Base-by-base conservation (phyloP, 2,329 filamentous ascomycete species). In the Ampelomyces quisqualis region DNA sequence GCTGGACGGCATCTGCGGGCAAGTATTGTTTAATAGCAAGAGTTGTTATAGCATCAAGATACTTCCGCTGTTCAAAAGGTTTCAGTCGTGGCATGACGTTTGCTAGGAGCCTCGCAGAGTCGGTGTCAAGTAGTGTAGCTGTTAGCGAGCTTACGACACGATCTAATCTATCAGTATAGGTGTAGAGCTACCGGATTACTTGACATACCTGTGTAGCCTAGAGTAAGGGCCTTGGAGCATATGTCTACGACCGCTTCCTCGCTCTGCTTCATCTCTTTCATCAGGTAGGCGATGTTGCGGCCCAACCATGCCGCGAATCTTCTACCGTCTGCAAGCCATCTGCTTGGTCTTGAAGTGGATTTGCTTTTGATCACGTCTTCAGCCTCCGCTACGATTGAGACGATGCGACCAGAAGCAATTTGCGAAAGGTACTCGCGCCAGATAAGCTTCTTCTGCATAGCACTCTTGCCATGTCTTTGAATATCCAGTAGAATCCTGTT, bases 301-400 rank as follows among this genome's bases (percentile, higher is more conserved):
- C 82, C 85, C 26, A 95, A 67, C 90, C 90, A 95, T 20, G 69
- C 68, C 9, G 80, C 77, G 68, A 87, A 95, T 13, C 76, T 64
- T 18, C 72, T 73, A 3, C 85, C 84, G 49, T 83, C 77, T 0
- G 80, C 75, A 22, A 88, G 58, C 87, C 88, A 94, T 1, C 64
- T 58, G 5, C 44, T 37, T 9, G 51, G 50, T 14, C 57, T 61
- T 13, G 40, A 52, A 1, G 10, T 9, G 1, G 33, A 30, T 3
- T 55, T 52, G 14, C 70, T 59, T 38, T 73, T 74, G 7, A 77
- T 59, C 2, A 76, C 53, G 18, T 75, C 69, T 37, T 80, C 73
- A 5, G 82, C 83, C 64, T 85, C 80, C 17, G 82, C 81, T 47
- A 74, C 69, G 15, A 75, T 68, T 2, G 80, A 77, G 2, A 85